These are phyloP conservation scores for Kwoniella sp. DNA, from an alignment of 768 basidiomycete genomes.

Conservation along the genomic window DNA sequence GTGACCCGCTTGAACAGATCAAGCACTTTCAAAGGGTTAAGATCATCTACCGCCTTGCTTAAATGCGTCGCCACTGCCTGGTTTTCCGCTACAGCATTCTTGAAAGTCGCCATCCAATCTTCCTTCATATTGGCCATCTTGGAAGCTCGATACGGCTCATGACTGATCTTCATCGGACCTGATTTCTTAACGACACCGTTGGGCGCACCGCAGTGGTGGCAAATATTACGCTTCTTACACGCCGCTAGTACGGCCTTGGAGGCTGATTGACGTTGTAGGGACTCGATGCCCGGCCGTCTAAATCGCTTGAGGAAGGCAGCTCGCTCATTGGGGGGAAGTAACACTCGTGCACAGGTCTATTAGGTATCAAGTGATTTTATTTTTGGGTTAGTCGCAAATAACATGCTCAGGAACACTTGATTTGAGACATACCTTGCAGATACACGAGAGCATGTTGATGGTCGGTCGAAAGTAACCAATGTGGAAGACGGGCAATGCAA, in stretches of 20 bases:
- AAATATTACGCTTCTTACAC: conserved; percentile 87
- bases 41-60: conserved; percentile 85
- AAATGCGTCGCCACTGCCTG: conserved; percentile 82
- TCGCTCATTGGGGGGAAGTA: conserved; percentile 84
- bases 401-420: too few relatives aligned
- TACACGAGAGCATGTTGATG: conserved; percentile 86
- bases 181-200: conserved; percentile 98
- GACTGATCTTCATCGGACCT: conserved; percentile 84
- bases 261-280: conserved; percentile 79
- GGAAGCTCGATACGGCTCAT: conserved; percentile 95
- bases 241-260: conserved; percentile 80
- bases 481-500: conserved; percentile 94
- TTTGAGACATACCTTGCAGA: conserved; percentile 77
- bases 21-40: conserved; percentile 90
- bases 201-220: conserved; percentile 86
- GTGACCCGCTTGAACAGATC: conserved; percentile 90
- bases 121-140: conserved; percentile 82
- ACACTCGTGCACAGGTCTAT: conserved; percentile 82
- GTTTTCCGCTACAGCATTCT: conserved; percentile 77
- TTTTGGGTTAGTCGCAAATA: too few relatives aligned
- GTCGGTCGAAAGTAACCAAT: conserved; percentile 98
- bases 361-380: neutral
- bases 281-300: conserved; percentile 84
- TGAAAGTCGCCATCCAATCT: conserved; percentile 79
- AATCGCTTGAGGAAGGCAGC: conserved; percentile 84